phyloP scores from a whole-genome alignment of 2,329 filamentous ascomycete species.

The Calycina herbarum region DNA sequence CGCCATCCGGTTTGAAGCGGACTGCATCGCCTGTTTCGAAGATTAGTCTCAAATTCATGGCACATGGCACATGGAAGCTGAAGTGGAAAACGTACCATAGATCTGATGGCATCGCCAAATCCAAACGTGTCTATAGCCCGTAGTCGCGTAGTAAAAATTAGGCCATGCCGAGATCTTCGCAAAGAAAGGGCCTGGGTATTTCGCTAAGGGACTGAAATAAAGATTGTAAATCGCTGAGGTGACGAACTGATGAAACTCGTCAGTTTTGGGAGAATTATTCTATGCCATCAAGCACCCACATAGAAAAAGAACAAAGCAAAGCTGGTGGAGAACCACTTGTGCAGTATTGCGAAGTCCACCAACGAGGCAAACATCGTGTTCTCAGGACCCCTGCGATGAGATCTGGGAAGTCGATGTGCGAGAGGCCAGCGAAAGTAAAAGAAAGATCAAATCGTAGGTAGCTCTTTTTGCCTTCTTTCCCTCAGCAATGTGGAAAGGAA shows the following conservation, averaged over 20 bases:
- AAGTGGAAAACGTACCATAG: constrained; percentile 1
- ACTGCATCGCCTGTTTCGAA: constrained; percentile 7
- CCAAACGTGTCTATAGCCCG: constrained; percentile 9
- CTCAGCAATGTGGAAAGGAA: too few species aligned
- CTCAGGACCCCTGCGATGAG: too few species aligned
- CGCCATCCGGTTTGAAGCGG: constrained; percentile 15
- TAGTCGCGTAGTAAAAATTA: constrained; percentile 10
- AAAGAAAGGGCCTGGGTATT: constrained; percentile 14
- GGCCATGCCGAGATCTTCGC: constrained; percentile 13
- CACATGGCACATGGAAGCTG: background rate
- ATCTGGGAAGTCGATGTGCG: too few species aligned
- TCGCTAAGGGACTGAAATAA: constrained; percentile 14
- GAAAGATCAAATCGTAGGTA: too few species aligned
- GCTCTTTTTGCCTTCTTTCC: too few species aligned
- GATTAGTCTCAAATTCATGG: background rate
- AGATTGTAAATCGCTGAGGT: constrained; percentile 8
- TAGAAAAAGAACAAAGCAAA: background rate
- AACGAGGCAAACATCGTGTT: too few species aligned
- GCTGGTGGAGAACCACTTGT: too few species aligned
- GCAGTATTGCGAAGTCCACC: too few species aligned
- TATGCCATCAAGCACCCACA: background rate
- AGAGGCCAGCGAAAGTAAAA: too few species aligned
- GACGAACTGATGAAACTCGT: background rate
- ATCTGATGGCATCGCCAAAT: constrained; percentile 16
- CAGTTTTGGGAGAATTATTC: background rate